Evolutionary conservation across 805 yeast genomes (phyloP).

Genomic region (Kuraishia piskuri): DNA sequence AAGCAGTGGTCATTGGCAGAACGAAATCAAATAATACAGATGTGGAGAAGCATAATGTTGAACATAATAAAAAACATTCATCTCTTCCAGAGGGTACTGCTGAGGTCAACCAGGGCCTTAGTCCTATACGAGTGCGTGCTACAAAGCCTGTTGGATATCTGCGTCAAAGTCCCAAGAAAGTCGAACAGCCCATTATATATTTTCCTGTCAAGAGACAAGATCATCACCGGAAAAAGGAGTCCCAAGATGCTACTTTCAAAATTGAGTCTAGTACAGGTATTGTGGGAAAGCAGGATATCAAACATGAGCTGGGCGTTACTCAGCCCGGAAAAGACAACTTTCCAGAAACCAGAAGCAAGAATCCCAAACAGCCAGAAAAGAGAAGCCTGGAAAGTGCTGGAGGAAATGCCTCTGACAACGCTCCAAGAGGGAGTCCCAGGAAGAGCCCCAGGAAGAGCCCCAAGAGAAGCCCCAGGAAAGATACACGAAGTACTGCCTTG

Average conservation of each 20-base stretch:
- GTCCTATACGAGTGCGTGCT: not conserved
- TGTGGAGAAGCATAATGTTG: not conserved
- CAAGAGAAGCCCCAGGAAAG: not conserved
- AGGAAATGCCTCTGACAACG: not conserved
- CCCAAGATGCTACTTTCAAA: not conserved
- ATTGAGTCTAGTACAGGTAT: not conserved
- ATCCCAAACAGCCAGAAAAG: not conserved
- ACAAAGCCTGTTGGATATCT: not conserved
- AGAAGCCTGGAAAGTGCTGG: not conserved
- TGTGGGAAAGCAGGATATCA: not conserved
- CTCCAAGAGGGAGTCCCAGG: too few relatives aligned
- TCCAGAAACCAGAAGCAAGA: not conserved
- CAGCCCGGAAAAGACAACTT: not conserved
- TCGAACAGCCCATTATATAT: not conserved
- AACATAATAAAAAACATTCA: not conserved
- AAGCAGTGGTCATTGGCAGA: not conserved
- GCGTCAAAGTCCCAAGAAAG: not conserved
- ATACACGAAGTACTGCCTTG: not conserved
- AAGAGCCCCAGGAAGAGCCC: not conserved
- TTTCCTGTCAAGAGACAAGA: not conserved
- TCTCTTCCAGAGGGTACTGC: not conserved
- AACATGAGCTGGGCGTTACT: too few relatives aligned
- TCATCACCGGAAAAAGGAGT: not conserved
- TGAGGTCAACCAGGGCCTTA: not conserved
- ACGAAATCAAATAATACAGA: not conserved